Evolutionary conservation across 495 filamentous ascomycete genomes (phyloP).

Genomic region (Clohesyomyces aquaticus): DNA sequence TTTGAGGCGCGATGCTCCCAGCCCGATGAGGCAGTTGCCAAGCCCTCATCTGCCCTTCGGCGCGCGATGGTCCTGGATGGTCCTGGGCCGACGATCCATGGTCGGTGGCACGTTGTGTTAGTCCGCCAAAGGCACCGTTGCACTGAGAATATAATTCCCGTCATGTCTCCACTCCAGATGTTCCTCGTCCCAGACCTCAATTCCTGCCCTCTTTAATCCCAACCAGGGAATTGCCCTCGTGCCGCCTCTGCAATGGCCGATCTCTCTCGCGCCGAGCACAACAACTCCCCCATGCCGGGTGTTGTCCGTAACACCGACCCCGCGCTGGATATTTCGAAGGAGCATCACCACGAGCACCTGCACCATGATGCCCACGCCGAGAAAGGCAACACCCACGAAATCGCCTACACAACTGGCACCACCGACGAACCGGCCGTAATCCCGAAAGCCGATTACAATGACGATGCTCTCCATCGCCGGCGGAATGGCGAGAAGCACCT

Average conservation of each 20-base stretch:
- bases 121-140: neutral
- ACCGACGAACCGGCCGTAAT: constrained; percentile 53
- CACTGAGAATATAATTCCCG: constrained; percentile 24
- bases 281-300: constrained; percentile 43
- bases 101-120: constrained; percentile 15
- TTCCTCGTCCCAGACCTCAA: neutral
- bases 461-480: constrained; percentile 46
- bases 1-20: constrained; percentile 11
- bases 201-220: constrained; percentile 8
- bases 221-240: constrained; percentile 19
- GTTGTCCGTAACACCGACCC: constrained; percentile 49
- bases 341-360: constrained; percentile 58
- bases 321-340: constrained; percentile 48
- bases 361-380: constrained; percentile 56
- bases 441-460: constrained; percentile 50
- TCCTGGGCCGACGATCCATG: constrained; percentile 22
- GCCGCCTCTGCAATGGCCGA: constrained; percentile 31
- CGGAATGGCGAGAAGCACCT: constrained; percentile 45
- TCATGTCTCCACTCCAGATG: too few species aligned
- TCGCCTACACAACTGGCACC: constrained; percentile 54
- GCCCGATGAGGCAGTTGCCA: constrained; percentile 37
- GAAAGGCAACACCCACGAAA: constrained; percentile 51
- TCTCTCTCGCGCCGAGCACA: constrained; percentile 35
- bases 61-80: neutral
- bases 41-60: too few species aligned